phyloP scores from a whole-genome alignment of 148 eudicot species.

The Beta vulgaris region DNA sequence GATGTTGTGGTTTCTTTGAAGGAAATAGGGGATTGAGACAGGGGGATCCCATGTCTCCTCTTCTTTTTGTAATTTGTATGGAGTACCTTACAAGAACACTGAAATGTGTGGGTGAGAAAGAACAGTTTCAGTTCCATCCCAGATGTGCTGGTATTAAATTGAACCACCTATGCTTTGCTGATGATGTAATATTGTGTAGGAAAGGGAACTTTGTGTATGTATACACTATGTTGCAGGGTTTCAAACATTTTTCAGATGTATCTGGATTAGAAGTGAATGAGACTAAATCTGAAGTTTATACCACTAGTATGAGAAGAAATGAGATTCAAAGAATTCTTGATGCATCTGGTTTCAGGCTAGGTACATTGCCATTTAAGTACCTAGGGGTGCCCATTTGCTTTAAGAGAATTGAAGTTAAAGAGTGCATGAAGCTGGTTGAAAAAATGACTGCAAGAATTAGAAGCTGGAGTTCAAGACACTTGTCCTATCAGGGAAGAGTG shows the following conservation, averaged over 20 bases:
- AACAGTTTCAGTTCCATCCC: not conserved
- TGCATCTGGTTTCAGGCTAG: not conserved
- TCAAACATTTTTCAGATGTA: not conserved
- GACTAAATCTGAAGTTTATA: not conserved
- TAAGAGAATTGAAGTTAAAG: not conserved
- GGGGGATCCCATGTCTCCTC: no score
- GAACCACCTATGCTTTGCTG: not conserved
- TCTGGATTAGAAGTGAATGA: no score
- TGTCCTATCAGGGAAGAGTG: not conserved
- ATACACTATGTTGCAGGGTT: not conserved
- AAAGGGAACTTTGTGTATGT: not conserved
- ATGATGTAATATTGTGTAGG: not conserved
- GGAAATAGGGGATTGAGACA: no score
- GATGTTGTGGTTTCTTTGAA: no score
- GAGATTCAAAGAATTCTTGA: not conserved
- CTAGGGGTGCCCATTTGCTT: not conserved
- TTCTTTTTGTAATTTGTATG: not conserved
- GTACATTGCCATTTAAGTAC: not conserved
- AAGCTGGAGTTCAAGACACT: not conserved
- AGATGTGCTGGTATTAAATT: not conserved
- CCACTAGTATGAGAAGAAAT: no score
- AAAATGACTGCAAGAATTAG: not conserved
- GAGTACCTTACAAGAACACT: not conserved
- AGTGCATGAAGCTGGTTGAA: not conserved
- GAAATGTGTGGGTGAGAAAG: not conserved